Base-by-base conservation (phyloP, 441 rosid genomes). In the Arabidopsis hybrid region DNA sequence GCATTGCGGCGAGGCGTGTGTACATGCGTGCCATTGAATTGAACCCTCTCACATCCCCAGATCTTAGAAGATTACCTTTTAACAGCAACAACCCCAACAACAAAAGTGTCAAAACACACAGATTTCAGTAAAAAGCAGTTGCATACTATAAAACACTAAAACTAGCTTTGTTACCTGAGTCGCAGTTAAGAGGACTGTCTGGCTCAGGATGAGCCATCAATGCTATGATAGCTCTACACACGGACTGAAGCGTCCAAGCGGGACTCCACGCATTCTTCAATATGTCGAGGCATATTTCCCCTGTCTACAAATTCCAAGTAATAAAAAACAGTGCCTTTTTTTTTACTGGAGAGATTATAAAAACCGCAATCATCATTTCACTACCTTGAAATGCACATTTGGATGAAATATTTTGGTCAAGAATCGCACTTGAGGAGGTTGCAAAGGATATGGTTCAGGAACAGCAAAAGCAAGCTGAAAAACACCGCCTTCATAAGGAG, bases 221-320 rank as follows among this genome's bases (percentile, higher is more conserved):
- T 66, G 99, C 97, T 59, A 95, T 95, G 80, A 95, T 91, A 16
- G 98, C 98, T 84, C 97, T 90, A 80, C 96, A 90, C 61, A 90
- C 92, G 46, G 97, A 90, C 80, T 92, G 92, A 72, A 86, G 89
- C 12, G 94, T 95, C 97, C 97, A 91, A 17, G 98, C 99, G 3
- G 98, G 98, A 78, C 98, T 95, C 99, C 99, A 95, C 49, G 99
- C 98, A 76, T 89, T 95, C 88, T 95, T 95, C 91, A 95, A 85
- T 72, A 95, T 95, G 78, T 95, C 99, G 32, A 95, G 92, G 74
- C 98, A 95, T 77, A 95, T 95, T 79, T 95, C 99, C 21, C 98
- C 98, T 0, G 98, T 95, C 98, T 95, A 83, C 51, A 77, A 53
- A 63, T 52, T 7, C 76, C 45, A 70, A 75, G 42, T 4, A 4